These are phyloP conservation scores for Penicillium herquei DNA, from an alignment of 495 filamentous ascomycete genomes.

Conservation along the genomic window DNA sequence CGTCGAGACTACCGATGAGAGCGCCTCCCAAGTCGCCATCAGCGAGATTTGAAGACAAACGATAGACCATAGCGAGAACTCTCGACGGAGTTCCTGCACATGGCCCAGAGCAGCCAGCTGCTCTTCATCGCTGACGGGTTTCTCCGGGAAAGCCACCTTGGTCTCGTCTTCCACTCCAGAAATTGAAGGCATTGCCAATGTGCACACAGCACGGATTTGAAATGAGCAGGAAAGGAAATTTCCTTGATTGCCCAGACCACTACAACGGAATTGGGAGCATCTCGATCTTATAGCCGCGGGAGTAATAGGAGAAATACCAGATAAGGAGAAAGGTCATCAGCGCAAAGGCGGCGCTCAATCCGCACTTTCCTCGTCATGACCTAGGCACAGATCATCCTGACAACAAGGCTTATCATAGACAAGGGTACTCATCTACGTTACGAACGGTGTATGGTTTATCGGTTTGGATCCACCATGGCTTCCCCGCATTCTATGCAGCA, in stretches of 20 bases:
- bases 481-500: conserved; percentile 9
- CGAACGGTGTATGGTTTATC: neutral
- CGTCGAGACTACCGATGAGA: conserved; percentile 23
- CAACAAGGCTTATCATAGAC: neutral
- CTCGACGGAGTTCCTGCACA: conserved; percentile 29
- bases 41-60: conserved; percentile 28
- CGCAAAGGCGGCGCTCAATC: neutral
- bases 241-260: neutral
- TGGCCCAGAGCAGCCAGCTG: conserved; percentile 25
- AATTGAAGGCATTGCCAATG: conserved; percentile 9
- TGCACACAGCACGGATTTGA: neutral
- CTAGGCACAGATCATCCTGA: neutral
- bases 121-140: conserved; percentile 23
- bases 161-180: neutral
- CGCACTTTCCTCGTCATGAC: conserved; percentile 1
- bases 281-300: neutral
- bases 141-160: conserved; percentile 13
- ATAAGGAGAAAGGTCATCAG: neutral
- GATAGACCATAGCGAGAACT: conserved; percentile 27
- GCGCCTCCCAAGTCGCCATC: conserved; percentile 37
- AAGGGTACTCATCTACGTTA: too few relatives aligned
- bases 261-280: neutral
- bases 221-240: neutral
- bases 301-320: neutral
- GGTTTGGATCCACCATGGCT: neutral